Conservation (phyloP, 805 yeast species). For the Kodamaea nitidulidarum region DNA sequence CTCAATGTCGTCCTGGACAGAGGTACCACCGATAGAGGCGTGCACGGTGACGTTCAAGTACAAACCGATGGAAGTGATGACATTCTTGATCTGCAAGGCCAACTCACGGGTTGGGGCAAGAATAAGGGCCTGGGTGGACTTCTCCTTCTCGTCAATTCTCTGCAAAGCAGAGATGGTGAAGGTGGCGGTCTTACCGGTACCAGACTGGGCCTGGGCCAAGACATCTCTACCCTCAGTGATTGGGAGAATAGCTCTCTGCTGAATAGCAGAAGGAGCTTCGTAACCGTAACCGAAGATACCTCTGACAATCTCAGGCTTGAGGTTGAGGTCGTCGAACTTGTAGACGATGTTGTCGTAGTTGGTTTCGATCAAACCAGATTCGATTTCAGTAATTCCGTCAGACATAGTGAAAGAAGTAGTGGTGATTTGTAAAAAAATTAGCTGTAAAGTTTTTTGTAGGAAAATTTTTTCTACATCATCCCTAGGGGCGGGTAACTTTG, state of each 20-base stretch:
- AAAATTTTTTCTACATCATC: conserved; percentile 3
- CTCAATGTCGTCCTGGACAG: conserved; percentile 75
- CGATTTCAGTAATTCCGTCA: conserved; percentile 77
- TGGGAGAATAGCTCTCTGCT: conserved; percentile 94
- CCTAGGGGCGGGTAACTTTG: conserved; percentile 1
- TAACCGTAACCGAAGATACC: conserved; percentile 87
- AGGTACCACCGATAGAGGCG: conserved; percentile 93
- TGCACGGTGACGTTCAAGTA: conserved; percentile 82
- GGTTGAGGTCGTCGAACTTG: conserved; percentile 70
- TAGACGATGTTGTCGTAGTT: conserved; percentile 88
- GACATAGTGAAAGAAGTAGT: conserved; percentile 33
- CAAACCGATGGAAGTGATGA: conserved; percentile 80
- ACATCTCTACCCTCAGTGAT: conserved; percentile 93
- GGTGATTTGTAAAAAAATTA: neutral
- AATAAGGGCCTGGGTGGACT: conserved; percentile 83
- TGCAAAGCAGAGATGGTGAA: conserved; percentile 92
- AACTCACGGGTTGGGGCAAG: conserved; percentile 95
- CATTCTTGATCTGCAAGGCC: conserved; percentile 89
- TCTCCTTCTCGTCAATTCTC: conserved; percentile 67
- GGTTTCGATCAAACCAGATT: conserved; percentile 80
- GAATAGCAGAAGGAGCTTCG: conserved; percentile 96
- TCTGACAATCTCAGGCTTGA: conserved; percentile 69
- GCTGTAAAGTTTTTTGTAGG: conserved; percentile 5
- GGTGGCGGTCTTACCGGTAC: conserved; percentile 99
- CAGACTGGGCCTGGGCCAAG: conserved; percentile 98